These are phyloP conservation scores for Circinella umbellata DNA, from an alignment of 371 early-diverging fungal species.

Conservation along the genomic window DNA sequence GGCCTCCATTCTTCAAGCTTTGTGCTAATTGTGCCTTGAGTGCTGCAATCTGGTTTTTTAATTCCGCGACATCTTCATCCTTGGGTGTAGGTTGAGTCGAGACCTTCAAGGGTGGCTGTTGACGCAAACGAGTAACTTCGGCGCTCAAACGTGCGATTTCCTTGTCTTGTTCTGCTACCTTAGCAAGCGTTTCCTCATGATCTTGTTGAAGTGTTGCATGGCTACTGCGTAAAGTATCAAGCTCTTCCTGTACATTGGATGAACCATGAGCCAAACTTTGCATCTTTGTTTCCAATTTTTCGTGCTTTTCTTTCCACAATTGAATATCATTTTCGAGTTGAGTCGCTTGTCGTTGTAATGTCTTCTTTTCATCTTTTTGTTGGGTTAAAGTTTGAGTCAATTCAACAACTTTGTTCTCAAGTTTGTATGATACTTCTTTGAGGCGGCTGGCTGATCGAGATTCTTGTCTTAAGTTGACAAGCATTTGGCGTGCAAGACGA, in stretches of 20 bases:
- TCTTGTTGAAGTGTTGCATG: slow-evolving; percentile 54
- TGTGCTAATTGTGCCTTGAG: slow-evolving; percentile 59
- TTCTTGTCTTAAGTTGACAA: slow-evolving; percentile 77
- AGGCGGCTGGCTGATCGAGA: slow-evolving; percentile 88
- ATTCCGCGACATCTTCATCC: slow-evolving; percentile 46
- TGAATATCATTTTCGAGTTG: slow-evolving; percentile 69
- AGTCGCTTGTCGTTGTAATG: slow-evolving; percentile 55
- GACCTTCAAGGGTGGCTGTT: slow-evolving; percentile 27
- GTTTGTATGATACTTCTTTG: slow-evolving; percentile 88
- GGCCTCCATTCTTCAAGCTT: slow-evolving; percentile 33
- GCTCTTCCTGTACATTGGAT: slow-evolving; percentile 61
- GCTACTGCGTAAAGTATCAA: slow-evolving; percentile 58
- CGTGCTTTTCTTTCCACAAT: slow-evolving; percentile 75
- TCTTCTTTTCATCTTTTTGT: slow-evolving; percentile 74
- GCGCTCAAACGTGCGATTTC: slow-evolving; percentile 70
- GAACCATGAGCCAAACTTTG: slow-evolving; percentile 53
- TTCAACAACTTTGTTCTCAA: slow-evolving; percentile 96
- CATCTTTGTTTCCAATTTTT: slow-evolving; percentile 55
- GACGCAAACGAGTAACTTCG: slow-evolving; percentile 72
- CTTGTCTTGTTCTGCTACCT: slow-evolving; percentile 68
- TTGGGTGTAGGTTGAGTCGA: slow-evolving; percentile 11
- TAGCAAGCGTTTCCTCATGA: slow-evolving; percentile 55
- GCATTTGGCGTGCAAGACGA: slow-evolving; percentile 64
- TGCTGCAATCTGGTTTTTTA: slow-evolving; percentile 56
- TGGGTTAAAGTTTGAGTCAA: slow-evolving; percentile 84